A percentile compares a stretch with the other conserved stretches of the same genome.
Evolutionary conservation across 305 asterid genomes (phyloP).

Genomic region (Lippia alba): DNA sequence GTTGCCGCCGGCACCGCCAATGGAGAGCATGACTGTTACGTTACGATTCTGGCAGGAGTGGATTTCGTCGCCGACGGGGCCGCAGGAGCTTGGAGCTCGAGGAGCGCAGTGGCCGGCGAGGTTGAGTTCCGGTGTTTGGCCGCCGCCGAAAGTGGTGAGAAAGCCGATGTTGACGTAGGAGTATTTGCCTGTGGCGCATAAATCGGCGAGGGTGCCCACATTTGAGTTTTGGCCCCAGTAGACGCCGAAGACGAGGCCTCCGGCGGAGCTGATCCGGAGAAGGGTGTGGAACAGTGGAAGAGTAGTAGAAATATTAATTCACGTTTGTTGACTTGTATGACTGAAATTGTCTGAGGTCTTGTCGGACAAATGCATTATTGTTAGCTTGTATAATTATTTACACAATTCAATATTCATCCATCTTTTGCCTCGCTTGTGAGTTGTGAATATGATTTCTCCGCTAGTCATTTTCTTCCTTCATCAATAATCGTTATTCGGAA

Average conservation of each 20-base stretch:
- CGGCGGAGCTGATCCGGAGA: slow-evolving; percentile 11
- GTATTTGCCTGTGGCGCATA: slow-evolving; percentile 55
- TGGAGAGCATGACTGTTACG: slow-evolving; percentile 33
- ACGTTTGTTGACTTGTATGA: not conserved
- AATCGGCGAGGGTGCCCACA: slow-evolving; percentile 48
- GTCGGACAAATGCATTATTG: no score
- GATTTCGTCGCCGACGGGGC: slow-evolving; percentile 30
- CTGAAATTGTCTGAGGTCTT: no score
- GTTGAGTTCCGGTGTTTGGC: slow-evolving; percentile 56
- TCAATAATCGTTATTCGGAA: no score
- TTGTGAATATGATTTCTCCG: no score
- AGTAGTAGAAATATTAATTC: not conserved
- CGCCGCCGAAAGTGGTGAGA: slow-evolving; percentile 51
- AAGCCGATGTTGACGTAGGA: slow-evolving; percentile 53
- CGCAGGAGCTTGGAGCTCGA: no score
- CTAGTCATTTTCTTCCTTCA: no score
- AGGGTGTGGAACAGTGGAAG: slow-evolving; percentile 1
- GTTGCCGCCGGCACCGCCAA: slow-evolving; percentile 32
- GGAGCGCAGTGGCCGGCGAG: no score
- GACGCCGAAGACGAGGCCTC: slow-evolving; percentile 46
- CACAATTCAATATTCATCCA: no score
- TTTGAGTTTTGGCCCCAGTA: slow-evolving; percentile 75
- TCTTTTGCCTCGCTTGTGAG: no score
- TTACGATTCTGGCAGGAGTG: slow-evolving; percentile 32
- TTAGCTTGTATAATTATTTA: no score